phyloP scores from a whole-genome alignment of 495 filamentous ascomycete genomes.

The Penicillium tannophilum region DNA sequence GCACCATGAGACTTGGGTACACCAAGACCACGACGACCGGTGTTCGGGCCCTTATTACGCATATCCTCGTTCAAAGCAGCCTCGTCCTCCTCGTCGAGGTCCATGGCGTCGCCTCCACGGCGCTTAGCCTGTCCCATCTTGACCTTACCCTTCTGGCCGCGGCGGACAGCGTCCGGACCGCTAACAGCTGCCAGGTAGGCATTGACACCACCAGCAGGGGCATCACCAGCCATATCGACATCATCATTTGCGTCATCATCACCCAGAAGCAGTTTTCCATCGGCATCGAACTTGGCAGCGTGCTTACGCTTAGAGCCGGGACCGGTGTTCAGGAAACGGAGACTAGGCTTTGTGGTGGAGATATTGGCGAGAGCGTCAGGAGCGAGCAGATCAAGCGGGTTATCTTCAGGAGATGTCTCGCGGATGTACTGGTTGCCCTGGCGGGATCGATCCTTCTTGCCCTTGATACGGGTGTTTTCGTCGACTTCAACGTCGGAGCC shows the following conservation, averaged over 20 bases:
- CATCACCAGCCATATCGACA: constrained; percentile 63
- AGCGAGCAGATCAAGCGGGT: constrained; percentile 91
- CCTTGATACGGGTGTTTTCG: constrained; percentile 40
- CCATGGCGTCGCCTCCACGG: constrained; percentile 65
- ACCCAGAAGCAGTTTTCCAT: constrained; percentile 87
- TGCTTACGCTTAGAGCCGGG: constrained; percentile 49
- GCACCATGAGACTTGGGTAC: constrained; percentile 47
- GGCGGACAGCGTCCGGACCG: constrained; percentile 76
- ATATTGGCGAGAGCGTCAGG: constrained; percentile 88
- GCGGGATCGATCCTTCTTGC: constrained; percentile 40
- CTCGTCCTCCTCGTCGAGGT: constrained; percentile 59
- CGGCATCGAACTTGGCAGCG: constrained; percentile 69
- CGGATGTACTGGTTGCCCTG: constrained; percentile 78
- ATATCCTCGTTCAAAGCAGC: constrained; percentile 30
- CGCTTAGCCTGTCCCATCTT: constrained; percentile 75
- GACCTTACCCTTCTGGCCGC: constrained; percentile 81
- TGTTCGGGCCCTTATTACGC: constrained; percentile 18
- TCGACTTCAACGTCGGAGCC: constrained; percentile 61
- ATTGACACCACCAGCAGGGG: constrained; percentile 62
- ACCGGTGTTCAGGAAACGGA: constrained; percentile 47
- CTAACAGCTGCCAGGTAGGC: constrained; percentile 91
- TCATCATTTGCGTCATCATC: constrained; percentile 48
- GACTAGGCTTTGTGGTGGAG: constrained; percentile 81
- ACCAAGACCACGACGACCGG: constrained; percentile 48
- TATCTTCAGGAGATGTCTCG: constrained; percentile 77